A percentile compares a stretch with the other conserved stretches of the same genome.
These are phyloP conservation scores for Mycena galopus DNA, from an alignment of 768 basidiomycete species.

Conservation along the genomic window DNA sequence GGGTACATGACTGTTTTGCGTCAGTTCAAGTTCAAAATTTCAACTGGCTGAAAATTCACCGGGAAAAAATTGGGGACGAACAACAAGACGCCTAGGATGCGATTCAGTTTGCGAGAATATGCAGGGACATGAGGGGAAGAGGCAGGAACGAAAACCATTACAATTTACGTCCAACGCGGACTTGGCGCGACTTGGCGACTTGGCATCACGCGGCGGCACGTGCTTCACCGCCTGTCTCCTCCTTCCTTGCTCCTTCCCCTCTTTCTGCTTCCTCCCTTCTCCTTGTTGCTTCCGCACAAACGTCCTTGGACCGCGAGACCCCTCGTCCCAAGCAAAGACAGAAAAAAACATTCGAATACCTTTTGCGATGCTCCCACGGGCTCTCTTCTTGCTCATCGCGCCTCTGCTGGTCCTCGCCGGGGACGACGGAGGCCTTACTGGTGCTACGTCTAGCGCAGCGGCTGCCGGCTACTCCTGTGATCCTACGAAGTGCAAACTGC, in stretches of 20 bases:
- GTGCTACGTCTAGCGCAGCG: slow-evolving; percentile 52
- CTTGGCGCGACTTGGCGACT: background rate
- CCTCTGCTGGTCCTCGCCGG: slow-evolving; percentile 31
- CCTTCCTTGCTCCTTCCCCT: background rate
- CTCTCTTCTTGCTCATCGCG: slow-evolving; percentile 16
- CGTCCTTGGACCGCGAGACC: background rate
- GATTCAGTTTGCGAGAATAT: background rate
- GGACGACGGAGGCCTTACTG: slow-evolving; percentile 50
- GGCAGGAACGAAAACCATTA: background rate
- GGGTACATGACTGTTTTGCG: background rate
- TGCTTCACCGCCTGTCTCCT: background rate
- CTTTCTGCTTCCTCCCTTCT: background rate
- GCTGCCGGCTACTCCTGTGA: slow-evolving; percentile 68
- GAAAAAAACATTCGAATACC: background rate
- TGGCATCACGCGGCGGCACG: background rate
- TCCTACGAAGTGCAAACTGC: slow-evolving; percentile 59
- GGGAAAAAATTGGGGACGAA: background rate
- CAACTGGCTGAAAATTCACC: background rate
- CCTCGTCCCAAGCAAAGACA: background rate
- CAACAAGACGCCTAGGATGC: background rate
- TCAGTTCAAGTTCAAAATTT: background rate
- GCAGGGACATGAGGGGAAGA: background rate
- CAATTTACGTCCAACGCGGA: background rate
- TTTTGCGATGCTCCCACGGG: slow-evolving; percentile 20
- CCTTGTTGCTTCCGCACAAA: background rate